phyloP scores from a whole-genome alignment of 2,329 filamentous ascomycete species.

The Hypoxylon sp. region DNA sequence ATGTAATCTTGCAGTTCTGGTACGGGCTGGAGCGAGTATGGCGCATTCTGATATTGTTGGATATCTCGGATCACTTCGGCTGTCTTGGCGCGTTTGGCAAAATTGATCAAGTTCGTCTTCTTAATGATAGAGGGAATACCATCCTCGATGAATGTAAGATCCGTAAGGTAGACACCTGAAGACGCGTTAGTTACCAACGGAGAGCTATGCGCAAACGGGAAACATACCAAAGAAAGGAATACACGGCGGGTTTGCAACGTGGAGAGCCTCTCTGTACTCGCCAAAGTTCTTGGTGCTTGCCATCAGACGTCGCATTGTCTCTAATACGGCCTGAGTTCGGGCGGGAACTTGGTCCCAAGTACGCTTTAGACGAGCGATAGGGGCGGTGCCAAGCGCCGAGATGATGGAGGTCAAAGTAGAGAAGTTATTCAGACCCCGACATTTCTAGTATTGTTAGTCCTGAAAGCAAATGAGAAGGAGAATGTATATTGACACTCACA shows the following conservation, averaged over 20 bases:
- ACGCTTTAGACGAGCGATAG: constrained; percentile 90
- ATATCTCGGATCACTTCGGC: constrained; percentile 98
- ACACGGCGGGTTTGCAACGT: constrained; percentile 93
- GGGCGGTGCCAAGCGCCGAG: constrained; percentile 91
- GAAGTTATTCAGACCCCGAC: constrained; percentile 92
- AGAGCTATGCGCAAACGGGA: not conserved
- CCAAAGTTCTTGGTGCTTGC: constrained; percentile 98
- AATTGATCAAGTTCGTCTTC: constrained; percentile 97
- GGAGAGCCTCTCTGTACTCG: constrained; percentile 92
- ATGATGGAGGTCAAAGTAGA: constrained; percentile 98
- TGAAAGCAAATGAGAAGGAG: constrained; percentile 34
- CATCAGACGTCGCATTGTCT: constrained; percentile 95
- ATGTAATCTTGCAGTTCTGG: constrained; percentile 97
- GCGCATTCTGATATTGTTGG: constrained; percentile 97
- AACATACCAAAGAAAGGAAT: constrained; percentile 94
- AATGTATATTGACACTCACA: constrained; percentile 67
- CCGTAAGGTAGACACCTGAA: constrained; percentile 92
- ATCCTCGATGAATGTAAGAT: constrained; percentile 98
- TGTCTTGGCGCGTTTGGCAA: constrained; percentile 97
- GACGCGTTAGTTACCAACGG: constrained; percentile 22
- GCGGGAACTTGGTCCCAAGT: constrained; percentile 96
- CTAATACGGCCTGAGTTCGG: constrained; percentile 81
- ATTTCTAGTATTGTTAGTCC: constrained; percentile 74
- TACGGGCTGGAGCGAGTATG: constrained; percentile 91
- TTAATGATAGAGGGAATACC: constrained; percentile 97